phyloP scores from a whole-genome alignment of 805 yeast species.

The Starmerella floricola region DNA sequence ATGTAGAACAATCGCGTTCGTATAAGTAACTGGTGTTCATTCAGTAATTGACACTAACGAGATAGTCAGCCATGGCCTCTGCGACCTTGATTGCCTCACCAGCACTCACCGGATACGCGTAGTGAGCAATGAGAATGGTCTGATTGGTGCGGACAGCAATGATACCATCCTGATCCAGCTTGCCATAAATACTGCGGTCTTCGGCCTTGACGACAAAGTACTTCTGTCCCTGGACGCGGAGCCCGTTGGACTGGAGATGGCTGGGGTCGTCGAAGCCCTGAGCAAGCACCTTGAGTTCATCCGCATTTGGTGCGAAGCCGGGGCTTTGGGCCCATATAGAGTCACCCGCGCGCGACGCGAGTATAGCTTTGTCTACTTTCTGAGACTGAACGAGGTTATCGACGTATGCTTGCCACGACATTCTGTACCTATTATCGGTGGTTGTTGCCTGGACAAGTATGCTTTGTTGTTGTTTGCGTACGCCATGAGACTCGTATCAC shows the following conservation, averaged over 20 bases:
- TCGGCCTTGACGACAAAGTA: conserved; percentile 83
- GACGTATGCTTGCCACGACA: conserved; percentile 63
- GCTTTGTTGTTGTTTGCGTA: conserved; percentile 4
- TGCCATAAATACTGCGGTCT: conserved; percentile 87
- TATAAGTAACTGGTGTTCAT: neutral
- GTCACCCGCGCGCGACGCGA: conserved; percentile 90
- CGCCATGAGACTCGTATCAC: conserved; percentile 22
- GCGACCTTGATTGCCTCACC: conserved; percentile 93
- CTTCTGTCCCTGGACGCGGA: conserved; percentile 74
- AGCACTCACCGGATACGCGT: conserved; percentile 68
- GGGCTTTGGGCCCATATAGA: conserved; percentile 84
- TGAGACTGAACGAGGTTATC: conserved; percentile 83
- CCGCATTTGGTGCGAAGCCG: conserved; percentile 48
- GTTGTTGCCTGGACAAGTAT: neutral
- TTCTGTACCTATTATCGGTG: conserved; percentile 7
- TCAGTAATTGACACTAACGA: conserved; percentile 76
- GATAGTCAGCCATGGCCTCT: conserved; percentile 89
- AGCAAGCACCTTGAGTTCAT: conserved; percentile 64
- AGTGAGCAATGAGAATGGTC: conserved; percentile 86
- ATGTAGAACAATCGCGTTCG: neutral
- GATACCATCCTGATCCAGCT: conserved; percentile 75
- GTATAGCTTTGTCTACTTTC: conserved; percentile 82
- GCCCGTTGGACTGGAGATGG: conserved; percentile 69
- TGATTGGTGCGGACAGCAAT: conserved; percentile 88
- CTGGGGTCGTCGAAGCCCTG: conserved; percentile 71